Conservation (phyloP, 2,329 filamentous ascomycete species). For the Pezizomycotina sp. region DNA sequence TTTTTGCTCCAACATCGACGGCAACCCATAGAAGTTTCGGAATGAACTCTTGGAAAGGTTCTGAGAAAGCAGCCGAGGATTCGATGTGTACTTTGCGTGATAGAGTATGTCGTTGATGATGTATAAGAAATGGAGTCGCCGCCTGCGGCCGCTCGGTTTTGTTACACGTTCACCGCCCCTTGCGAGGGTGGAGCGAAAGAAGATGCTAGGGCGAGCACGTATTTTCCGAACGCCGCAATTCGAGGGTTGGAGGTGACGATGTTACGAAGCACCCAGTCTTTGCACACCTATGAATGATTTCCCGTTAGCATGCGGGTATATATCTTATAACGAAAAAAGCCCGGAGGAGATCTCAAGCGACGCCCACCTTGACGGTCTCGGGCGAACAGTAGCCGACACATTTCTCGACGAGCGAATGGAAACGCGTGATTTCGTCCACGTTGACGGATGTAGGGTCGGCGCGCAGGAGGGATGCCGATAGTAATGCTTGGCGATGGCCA, state of each 20-base stretch:
- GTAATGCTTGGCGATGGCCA: constrained; percentile 58
- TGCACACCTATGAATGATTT: constrained; percentile 55
- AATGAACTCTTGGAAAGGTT: constrained; percentile 20
- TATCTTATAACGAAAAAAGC: no score
- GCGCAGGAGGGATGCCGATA: constrained; percentile 56
- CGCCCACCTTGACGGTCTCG: constrained; percentile 82
- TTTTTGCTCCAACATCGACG: no score
- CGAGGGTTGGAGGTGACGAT: constrained; percentile 51
- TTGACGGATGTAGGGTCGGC: constrained; percentile 54
- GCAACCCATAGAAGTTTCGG: constrained; percentile 13
- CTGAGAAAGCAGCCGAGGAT: no score
- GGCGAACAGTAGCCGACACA: constrained; percentile 56
- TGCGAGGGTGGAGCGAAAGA: constrained; percentile 34
- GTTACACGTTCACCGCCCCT: constrained; percentile 22
- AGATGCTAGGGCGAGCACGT: constrained; percentile 51
- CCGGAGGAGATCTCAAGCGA: no score
- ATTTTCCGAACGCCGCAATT: constrained; percentile 54
- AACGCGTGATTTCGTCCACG: constrained; percentile 51
- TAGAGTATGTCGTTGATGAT: constrained; percentile 63
- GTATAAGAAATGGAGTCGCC: constrained; percentile 59
- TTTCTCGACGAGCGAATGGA: constrained; percentile 49
- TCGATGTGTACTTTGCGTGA: constrained; percentile 42
- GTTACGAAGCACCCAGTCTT: constrained; percentile 64
- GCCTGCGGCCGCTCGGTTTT: constrained; percentile 44
- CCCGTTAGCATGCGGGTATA: no score